Evolutionary conservation across 139 green algal species (phyloP).

Genomic region (Coelastrella sp.): DNA sequence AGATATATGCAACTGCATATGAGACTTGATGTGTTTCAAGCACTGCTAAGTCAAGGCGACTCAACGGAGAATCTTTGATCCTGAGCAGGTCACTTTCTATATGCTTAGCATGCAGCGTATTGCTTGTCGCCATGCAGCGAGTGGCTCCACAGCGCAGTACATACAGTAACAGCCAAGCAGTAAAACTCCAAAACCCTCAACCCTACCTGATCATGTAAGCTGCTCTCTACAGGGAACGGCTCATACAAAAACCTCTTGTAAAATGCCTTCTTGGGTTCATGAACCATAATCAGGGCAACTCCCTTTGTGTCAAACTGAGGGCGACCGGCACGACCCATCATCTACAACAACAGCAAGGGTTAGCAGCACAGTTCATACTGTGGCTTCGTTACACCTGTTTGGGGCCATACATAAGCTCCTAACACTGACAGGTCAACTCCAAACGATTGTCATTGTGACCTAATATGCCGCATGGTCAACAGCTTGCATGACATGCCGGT

Average conservation of each 20-base stretch:
- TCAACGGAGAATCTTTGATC: background rate
- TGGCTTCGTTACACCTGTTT: too few relatives aligned
- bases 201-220: conserved; percentile 81
- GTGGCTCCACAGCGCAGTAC: too few relatives aligned
- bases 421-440: too few relatives aligned
- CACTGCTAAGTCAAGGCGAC: background rate
- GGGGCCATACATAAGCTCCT: too few relatives aligned
- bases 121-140: too few relatives aligned
- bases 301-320: conserved; percentile 95
- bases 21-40: background rate
- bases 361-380: background rate
- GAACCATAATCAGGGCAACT: conserved; percentile 96
- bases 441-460: too few relatives aligned
- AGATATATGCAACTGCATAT: background rate
- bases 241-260: conserved; percentile 99
- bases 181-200: background rate
- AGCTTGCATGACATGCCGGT: too few relatives aligned
- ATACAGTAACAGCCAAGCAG: too few relatives aligned
- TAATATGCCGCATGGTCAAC: too few relatives aligned
- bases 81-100: too few relatives aligned
- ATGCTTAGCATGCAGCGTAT: too few relatives aligned
- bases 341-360: conserved; percentile 54
- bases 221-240: conserved; percentile 97
- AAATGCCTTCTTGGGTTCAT: conserved; percentile 98
- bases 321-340: conserved; percentile 92